Percentiles rank a stretch among this genome's conserved stretches.
phyloP scores from a whole-genome alignment of 768 basidiomycete genomes.

The Amanita pseudoporphyria region DNA sequence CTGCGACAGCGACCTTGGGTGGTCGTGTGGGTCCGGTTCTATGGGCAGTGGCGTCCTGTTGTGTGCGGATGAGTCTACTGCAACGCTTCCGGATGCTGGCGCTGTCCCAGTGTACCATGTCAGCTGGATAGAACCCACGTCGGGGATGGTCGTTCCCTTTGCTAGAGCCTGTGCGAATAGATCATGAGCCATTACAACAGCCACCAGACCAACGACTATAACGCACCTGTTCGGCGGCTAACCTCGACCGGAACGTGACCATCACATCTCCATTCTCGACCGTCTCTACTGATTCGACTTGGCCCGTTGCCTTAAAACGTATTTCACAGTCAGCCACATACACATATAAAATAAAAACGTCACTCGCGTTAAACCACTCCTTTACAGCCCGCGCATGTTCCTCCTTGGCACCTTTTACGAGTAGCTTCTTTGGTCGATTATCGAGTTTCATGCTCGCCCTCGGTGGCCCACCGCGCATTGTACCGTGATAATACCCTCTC shows the following conservation, averaged over 20 bases:
- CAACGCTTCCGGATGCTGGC: slow-evolving; percentile 13
- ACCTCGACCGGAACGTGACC: slow-evolving; percentile 62
- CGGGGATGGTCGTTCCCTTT: slow-evolving; percentile 60
- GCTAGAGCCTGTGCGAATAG: slow-evolving; percentile 47
- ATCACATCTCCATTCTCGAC: slow-evolving; percentile 48
- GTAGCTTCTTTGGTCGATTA: slow-evolving; percentile 75
- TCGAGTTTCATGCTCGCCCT: slow-evolving; percentile 82
- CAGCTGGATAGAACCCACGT: slow-evolving; percentile 55
- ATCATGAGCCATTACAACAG: background rate
- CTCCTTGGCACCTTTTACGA: slow-evolving; percentile 56
- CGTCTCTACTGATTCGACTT: slow-evolving; percentile 54
- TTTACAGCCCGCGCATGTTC: slow-evolving; percentile 50
- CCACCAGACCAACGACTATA: slow-evolving; percentile 1
- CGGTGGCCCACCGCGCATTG: slow-evolving; percentile 49
- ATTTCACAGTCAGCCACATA: background rate
- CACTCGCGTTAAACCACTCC: slow-evolving; percentile 75
- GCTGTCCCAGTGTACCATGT: slow-evolving; percentile 47
- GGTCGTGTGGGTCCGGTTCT: slow-evolving; percentile 6
- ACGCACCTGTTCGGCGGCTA: slow-evolving; percentile 66
- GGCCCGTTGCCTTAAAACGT: slow-evolving; percentile 49
- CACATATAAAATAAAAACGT: slow-evolving; percentile 1
- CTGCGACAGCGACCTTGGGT: slow-evolving; percentile 19
- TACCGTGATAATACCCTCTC: slow-evolving; percentile 52
- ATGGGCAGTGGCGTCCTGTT: slow-evolving; percentile 5
- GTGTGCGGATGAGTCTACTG: slow-evolving; percentile 12